Conservation (phyloP, 1,284 basidiomycete genomes). For the Trichosporon faecale region DNA sequence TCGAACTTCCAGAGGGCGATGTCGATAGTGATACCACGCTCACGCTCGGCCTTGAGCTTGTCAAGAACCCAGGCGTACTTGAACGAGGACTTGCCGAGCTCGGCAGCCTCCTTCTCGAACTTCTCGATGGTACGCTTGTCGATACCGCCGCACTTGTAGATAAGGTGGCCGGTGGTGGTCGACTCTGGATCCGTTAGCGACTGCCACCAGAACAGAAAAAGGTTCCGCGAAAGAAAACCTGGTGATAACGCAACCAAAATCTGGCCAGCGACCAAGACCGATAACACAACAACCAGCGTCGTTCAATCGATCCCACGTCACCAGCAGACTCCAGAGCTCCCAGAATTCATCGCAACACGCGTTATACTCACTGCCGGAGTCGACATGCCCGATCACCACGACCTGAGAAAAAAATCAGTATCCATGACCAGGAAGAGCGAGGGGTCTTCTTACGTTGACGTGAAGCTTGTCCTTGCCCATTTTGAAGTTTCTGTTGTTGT, state of each 20-base stretch:
- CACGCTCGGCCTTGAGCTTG: slow-evolving; percentile 97
- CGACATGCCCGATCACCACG: slow-evolving; percentile 18
- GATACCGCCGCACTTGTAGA: slow-evolving; percentile 99
- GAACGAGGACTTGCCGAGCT: slow-evolving; percentile 97
- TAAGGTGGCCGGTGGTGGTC: slow-evolving; percentile 99
- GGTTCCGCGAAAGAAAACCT: too few relatives aligned
- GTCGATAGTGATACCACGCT: slow-evolving; percentile 99
- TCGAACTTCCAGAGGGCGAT: slow-evolving; percentile 98
- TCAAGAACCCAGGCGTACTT: slow-evolving; percentile 99
- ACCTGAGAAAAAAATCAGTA: slow-evolving; percentile 16
- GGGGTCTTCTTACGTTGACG: background rate
- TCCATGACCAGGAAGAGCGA: background rate
- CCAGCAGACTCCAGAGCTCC: too few relatives aligned
- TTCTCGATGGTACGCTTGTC: slow-evolving; percentile 99
- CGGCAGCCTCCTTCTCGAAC: slow-evolving; percentile 99
- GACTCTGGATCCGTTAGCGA: slow-evolving; percentile 58
- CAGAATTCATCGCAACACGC: too few relatives aligned
- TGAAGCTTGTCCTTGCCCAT: slow-evolving; percentile 45
- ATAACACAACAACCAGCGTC: too few relatives aligned
- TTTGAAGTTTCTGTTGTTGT: slow-evolving; percentile 19
- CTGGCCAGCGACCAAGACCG: too few relatives aligned
- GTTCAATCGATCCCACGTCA: too few relatives aligned
- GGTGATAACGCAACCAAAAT: too few relatives aligned
- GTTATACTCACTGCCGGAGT: slow-evolving; percentile 56
- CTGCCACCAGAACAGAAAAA: too few relatives aligned